A percentile compares a stretch with the other conserved stretches of the same genome.
phyloP scores from a whole-genome alignment of 2,329 filamentous ascomycete genomes.

The Zasmidium citrigriseum region DNA sequence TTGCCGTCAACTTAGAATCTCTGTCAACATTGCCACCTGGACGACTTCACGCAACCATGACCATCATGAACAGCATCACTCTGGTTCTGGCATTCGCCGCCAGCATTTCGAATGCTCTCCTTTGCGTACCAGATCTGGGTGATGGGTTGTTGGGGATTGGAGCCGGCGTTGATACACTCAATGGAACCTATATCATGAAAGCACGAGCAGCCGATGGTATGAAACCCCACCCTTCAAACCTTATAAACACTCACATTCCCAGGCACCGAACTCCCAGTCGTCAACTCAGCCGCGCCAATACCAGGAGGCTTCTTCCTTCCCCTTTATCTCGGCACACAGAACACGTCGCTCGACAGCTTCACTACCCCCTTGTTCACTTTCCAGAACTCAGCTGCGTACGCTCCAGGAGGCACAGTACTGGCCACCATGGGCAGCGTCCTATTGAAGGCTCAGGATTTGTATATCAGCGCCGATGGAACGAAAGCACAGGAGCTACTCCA shows the following conservation, averaged over 20 bases:
- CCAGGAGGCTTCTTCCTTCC: constrained; percentile 4
- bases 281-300: not conserved
- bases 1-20: not conserved
- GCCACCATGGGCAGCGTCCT: not conserved
- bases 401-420: not conserved
- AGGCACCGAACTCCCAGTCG: not conserved
- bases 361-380: not conserved
- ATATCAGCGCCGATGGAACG: not conserved
- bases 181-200: not conserved
- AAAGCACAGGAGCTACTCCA: not conserved
- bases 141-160: not conserved
- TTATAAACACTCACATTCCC: too few relatives aligned
- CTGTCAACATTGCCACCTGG: not conserved
- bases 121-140: not conserved
- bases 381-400: not conserved
- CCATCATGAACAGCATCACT: not conserved
- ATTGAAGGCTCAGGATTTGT: not conserved
- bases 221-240: too few relatives aligned
- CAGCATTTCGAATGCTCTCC: not conserved
- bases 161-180: not conserved
- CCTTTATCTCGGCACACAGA: not conserved
- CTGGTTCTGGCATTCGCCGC: not conserved
- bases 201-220: not conserved
- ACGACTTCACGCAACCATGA: not conserved
- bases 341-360: not conserved